Percentiles rank a stretch among this genome's conserved stretches.
Conservation (phyloP, 768 basidiomycete species). For the Nidula microcarpa region DNA sequence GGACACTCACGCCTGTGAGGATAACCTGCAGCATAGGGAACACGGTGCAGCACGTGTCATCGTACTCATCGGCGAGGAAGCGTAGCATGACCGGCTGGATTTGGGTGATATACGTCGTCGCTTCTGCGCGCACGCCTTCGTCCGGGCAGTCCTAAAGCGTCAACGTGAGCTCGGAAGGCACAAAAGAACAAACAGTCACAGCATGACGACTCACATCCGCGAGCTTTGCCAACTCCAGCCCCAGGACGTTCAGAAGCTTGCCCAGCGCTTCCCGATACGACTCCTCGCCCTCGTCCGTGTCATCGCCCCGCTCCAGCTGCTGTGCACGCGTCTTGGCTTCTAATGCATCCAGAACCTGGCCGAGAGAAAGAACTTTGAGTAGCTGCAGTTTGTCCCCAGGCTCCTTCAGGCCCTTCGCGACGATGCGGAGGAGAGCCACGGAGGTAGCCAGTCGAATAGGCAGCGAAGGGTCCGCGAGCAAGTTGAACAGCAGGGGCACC, state of each 20-base stretch:
- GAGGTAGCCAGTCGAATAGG: slow-evolving; percentile 83
- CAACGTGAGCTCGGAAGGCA: slow-evolving; percentile 4
- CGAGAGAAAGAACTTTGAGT: slow-evolving; percentile 84
- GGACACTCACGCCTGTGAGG: slow-evolving; percentile 61
- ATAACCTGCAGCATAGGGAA: slow-evolving; percentile 78
- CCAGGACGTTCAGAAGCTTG: slow-evolving; percentile 76
- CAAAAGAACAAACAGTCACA: slow-evolving; percentile 15
- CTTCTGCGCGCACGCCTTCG: slow-evolving; percentile 62
- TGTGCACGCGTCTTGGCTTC: slow-evolving; percentile 72
- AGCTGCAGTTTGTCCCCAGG: slow-evolving; percentile 86
- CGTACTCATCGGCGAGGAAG: slow-evolving; percentile 87
- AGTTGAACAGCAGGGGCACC: slow-evolving; percentile 77
- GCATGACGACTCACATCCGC: slow-evolving; percentile 54
- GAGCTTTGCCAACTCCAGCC: slow-evolving; percentile 79
- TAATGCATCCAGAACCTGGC: slow-evolving; percentile 75
- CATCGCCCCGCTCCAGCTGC: slow-evolving; percentile 60
- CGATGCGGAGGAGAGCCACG: slow-evolving; percentile 74
- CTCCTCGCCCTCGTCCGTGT: slow-evolving; percentile 84
- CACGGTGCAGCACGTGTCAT: slow-evolving; percentile 84
- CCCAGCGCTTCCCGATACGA: slow-evolving; percentile 88
- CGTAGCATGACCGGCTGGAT: slow-evolving; percentile 79
- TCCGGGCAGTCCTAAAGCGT: slow-evolving; percentile 51
- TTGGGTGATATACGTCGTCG: slow-evolving; percentile 58
- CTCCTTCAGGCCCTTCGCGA: slow-evolving; percentile 93
- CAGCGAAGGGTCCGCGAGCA: slow-evolving; percentile 75